phyloP scores from a whole-genome alignment of 2,329 filamentous ascomycete genomes.

The Pseudogymnoascus sp. region DNA sequence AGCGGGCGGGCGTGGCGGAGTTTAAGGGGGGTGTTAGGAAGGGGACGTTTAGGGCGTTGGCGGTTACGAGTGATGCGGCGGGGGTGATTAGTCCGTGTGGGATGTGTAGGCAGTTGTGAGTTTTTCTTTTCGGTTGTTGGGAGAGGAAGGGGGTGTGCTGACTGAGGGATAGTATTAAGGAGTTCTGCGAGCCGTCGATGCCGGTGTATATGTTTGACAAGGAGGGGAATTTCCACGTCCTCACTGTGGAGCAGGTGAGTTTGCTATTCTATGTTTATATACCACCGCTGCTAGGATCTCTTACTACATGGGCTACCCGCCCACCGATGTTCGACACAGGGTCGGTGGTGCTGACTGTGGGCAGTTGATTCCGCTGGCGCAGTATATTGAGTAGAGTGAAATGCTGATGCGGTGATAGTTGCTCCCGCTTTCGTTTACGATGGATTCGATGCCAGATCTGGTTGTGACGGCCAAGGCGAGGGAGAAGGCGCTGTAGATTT shows the following conservation, averaged over 20 bases:
- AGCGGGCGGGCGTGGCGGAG: slow-evolving; percentile 19
- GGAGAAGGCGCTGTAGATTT: not conserved
- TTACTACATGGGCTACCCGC: not conserved
- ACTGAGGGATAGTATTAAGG: slow-evolving; percentile 51
- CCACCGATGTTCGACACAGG: not conserved
- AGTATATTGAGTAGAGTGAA: not conserved
- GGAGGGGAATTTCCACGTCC: slow-evolving; percentile 61
- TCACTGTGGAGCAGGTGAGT: slow-evolving; percentile 58
- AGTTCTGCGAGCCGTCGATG: slow-evolving; percentile 59
- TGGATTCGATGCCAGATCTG: not conserved
- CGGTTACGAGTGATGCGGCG: slow-evolving; percentile 71
- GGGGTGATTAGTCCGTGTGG: slow-evolving; percentile 74
- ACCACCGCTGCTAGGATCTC: not conserved
- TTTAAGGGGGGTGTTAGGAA: slow-evolving; percentile 17
- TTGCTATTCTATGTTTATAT: slow-evolving; percentile 11
- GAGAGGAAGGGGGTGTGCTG: slow-evolving; percentile 13
- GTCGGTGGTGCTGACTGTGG: not conserved
- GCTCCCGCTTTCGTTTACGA: not conserved
- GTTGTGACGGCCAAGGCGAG: too few relatives aligned
- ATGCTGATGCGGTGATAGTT: not conserved
- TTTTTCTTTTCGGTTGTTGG: slow-evolving; percentile 23
- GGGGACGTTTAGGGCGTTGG: slow-evolving; percentile 62
- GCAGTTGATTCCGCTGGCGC: not conserved
- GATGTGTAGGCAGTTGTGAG: slow-evolving; percentile 90
- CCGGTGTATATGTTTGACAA: slow-evolving; percentile 92